Base-by-base conservation (phyloP, 345 rosid genomes). In the Pistacia integerrima region DNA sequence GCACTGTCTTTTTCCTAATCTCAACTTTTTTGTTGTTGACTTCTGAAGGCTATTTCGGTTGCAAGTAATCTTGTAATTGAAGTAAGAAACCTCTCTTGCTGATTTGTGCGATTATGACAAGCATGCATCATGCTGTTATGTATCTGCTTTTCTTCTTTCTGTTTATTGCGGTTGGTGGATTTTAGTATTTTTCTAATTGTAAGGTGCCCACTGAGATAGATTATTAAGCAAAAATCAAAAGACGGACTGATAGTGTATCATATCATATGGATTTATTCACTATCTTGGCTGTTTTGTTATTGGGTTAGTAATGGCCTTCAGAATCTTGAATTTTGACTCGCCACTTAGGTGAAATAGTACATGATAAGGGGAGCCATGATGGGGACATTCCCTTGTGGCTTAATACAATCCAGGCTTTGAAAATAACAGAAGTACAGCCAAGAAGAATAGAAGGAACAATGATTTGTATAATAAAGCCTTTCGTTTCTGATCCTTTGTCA, bases 391-490 rank as follows among this genome's bases (percentile, higher is more conserved):
- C 20, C 20, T 25, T 51, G 10, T 49, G 5, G 20, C 44, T 54
- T 33, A 74, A 9, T 64, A 63, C 51, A 64, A 64, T 63, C 77
- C 62, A 4, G 72, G 74, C 25, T 68, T 74, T 59, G 79, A 63
- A 77, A 85, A 85, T 64, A 82, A 33, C 36, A 84, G 18, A 59
- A 73, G 70, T 51, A 77, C 75, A 69, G 69, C 60, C 65, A 70
- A 49, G n/a, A 77, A 46, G n/a, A 85, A 41, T 60, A 85, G 69
- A 81, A 46, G 44, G 13, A 84, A 35, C 35, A 82, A 58, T 8
- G 76, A 58, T n/a, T 74, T 59, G 22, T 41, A 6, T 0, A 69
- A 13, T 0, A 69, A 13, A 49, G 48, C 58, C 67, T 77, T 73
- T 54, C 61, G 79, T 69, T 51, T 77, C 72, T 70, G 69, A 20